These are phyloP conservation scores for Penicillium egyptiacum DNA, from an alignment of 495 filamentous ascomycete species.

Conservation along the genomic window DNA sequence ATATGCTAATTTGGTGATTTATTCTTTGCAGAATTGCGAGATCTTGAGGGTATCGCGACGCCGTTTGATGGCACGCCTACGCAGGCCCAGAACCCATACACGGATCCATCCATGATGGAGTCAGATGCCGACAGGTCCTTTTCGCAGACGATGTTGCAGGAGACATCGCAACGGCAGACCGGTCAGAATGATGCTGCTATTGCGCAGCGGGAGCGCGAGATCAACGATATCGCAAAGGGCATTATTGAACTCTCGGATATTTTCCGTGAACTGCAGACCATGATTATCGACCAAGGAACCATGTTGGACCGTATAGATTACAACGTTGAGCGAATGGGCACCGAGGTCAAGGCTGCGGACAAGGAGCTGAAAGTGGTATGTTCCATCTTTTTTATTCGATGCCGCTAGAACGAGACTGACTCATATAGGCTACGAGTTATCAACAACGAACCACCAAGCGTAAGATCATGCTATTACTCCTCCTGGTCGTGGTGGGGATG, in stretches of 20 bases:
- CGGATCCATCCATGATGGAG: constrained; percentile 81
- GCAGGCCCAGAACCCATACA: constrained; percentile 63
- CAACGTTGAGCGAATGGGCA: constrained; percentile 90
- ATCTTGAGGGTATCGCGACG: constrained; percentile 63
- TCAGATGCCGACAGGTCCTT: constrained; percentile 89
- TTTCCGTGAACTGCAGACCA: constrained; percentile 90
- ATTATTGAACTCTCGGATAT: constrained; percentile 96
- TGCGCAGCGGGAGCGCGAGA: constrained; percentile 91
- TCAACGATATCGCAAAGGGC: constrained; percentile 94
- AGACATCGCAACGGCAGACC: constrained; percentile 65
- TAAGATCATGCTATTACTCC: constrained; percentile 83
- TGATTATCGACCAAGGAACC: constrained; percentile 98
- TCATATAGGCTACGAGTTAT: constrained; percentile 69
- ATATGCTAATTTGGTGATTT: constrained; percentile 13
- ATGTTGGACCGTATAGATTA: constrained; percentile 98
- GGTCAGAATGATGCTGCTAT: constrained; percentile 83
- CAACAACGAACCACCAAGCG: constrained; percentile 86
- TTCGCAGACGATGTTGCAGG: constrained; percentile 82
- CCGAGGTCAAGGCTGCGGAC: constrained; percentile 85
- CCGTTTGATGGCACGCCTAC: constrained; percentile 65
- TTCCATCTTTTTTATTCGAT: constrained; percentile 7
- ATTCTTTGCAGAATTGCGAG: constrained; percentile 68
- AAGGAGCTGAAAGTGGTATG: constrained; percentile 83
- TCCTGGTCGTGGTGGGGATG: constrained; percentile 78
- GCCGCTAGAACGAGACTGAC: not conserved